phyloP scores from a whole-genome alignment of 75 land plant genomes.

The Cryptomeria japonica region DNA sequence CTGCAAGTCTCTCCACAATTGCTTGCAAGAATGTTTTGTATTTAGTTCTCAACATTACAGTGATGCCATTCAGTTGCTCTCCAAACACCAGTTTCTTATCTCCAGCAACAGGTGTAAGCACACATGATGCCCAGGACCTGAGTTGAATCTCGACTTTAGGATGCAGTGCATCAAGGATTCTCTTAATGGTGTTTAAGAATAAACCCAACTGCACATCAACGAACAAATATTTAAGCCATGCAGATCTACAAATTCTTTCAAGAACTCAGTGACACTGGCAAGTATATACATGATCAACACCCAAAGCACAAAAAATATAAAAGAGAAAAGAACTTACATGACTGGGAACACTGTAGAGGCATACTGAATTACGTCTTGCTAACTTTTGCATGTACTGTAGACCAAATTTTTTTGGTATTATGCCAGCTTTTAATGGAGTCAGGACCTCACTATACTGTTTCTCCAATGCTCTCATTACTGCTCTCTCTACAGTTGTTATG shows the following conservation, averaged over 20 bases:
- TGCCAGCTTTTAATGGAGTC: constrained; percentile 83
- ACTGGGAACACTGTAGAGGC: constrained; percentile 69
- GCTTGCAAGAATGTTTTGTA: constrained; percentile 89
- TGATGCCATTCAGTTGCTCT: constrained; percentile 79
- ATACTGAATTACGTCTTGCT: constrained; percentile 62
- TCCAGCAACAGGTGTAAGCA: constrained; percentile 45
- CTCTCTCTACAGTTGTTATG: constrained; percentile 78
- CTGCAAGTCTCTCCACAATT: constrained; percentile 72
- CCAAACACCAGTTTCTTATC: constrained; percentile 55
- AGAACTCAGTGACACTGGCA: background rate
- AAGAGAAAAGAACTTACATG: constrained; percentile 43
- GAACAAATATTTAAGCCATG: background rate
- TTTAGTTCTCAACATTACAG: constrained; percentile 78
- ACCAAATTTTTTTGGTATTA: constrained; percentile 78
- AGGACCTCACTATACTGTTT: constrained; percentile 82
- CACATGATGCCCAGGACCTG: constrained; percentile 78
- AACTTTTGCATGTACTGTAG: constrained; percentile 87
- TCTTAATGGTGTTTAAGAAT: constrained; percentile 80
- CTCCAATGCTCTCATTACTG: constrained; percentile 76
- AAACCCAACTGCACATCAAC: constrained; percentile 67
- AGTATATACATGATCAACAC: background rate
- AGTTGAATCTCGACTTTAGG: constrained; percentile 72
- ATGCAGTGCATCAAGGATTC: constrained; percentile 86
- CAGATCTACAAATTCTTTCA: background rate
- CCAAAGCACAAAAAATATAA: background rate